Conservation (phyloP, 352 stramenopile species). For the Phytophthora sp. region DNA sequence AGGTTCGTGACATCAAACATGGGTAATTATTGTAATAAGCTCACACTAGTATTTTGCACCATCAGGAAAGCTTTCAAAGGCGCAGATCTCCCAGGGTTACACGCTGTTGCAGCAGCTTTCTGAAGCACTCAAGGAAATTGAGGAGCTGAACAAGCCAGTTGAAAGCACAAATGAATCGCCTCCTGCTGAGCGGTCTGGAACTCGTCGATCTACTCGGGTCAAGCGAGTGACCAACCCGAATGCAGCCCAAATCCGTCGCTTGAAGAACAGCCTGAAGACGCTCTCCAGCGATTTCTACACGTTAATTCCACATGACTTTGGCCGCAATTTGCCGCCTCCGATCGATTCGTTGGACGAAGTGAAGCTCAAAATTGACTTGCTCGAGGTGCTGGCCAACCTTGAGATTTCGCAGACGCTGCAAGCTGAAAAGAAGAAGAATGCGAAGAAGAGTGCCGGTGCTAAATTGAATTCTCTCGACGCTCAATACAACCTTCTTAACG, state of each 20-base stretch:
- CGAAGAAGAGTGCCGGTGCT: constrained; percentile 20
- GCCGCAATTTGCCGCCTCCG: constrained; percentile 52
- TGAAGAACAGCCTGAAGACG: constrained; percentile 60
- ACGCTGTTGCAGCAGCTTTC: constrained; percentile 57
- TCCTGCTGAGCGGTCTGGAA: constrained; percentile 17
- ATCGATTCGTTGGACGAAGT: constrained; percentile 70
- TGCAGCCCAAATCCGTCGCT: constrained; percentile 40
- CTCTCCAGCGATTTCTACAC: constrained; percentile 76
- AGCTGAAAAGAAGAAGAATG: constrained; percentile 53
- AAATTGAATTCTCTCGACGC: constrained; percentile 61
- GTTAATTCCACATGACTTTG: constrained; percentile 76
- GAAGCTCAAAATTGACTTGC: constrained; percentile 72
- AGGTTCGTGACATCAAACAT: constrained; percentile 40
- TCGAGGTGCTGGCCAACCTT: constrained; percentile 68
- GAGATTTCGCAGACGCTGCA: constrained; percentile 74
- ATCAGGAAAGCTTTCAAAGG: constrained; percentile 53
- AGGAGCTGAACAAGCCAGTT: constrained; percentile 36
- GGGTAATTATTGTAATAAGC: too few relatives aligned
- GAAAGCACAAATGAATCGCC: background rate
- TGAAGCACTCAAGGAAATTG: constrained; percentile 54
- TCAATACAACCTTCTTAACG: constrained; percentile 65
- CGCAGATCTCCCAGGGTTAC: constrained; percentile 73
- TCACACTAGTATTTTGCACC: background rate
- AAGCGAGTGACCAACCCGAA: constrained; percentile 34
- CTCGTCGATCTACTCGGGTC: constrained; percentile 33